Conservation (phyloP, 1,139 yeast species). For the Candida sp. region DNA sequence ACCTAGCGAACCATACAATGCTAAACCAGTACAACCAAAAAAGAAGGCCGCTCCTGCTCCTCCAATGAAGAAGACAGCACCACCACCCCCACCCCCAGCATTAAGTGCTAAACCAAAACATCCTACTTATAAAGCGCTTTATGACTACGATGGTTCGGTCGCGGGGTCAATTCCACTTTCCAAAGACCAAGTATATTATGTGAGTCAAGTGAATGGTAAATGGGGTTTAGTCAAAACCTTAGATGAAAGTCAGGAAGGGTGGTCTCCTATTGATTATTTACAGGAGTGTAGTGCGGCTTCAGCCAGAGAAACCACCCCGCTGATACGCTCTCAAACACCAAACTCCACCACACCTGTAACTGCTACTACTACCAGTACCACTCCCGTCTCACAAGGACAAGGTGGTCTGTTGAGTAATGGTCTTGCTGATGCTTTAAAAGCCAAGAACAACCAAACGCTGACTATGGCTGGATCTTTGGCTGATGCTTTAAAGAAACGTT, state of each 20-base stretch:
- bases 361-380: slow-evolving; percentile 13
- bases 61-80: slow-evolving; percentile 39
- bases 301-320: slow-evolving; percentile 5
- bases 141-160: slow-evolving; percentile 87
- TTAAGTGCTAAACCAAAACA: slow-evolving; percentile 61
- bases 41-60: slow-evolving; percentile 38
- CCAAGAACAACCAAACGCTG: slow-evolving; percentile 62
- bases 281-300: slow-evolving; percentile 56
- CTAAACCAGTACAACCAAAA: slow-evolving; percentile 14
- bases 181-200: slow-evolving; percentile 71
- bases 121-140: slow-evolving; percentile 84
- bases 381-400: slow-evolving; percentile 7
- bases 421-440: slow-evolving; percentile 70
- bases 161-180: slow-evolving; percentile 74
- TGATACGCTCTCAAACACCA: slow-evolving; percentile 14
- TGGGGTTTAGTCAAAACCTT: slow-evolving; percentile 87
- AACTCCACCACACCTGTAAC: slow-evolving; percentile 36
- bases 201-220: slow-evolving; percentile 70
- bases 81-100: slow-evolving; percentile 52
- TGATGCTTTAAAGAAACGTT: slow-evolving; percentile 82
- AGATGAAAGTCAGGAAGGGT: slow-evolving; percentile 81
- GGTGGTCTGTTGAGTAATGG: slow-evolving; percentile 48
- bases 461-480: slow-evolving; percentile 84
- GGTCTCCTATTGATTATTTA: slow-evolving; percentile 96
- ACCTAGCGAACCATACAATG: slow-evolving; percentile 2